Evolutionary conservation across 139 green algal species (phyloP).

Genomic region (Nannochloris sp.): DNA sequence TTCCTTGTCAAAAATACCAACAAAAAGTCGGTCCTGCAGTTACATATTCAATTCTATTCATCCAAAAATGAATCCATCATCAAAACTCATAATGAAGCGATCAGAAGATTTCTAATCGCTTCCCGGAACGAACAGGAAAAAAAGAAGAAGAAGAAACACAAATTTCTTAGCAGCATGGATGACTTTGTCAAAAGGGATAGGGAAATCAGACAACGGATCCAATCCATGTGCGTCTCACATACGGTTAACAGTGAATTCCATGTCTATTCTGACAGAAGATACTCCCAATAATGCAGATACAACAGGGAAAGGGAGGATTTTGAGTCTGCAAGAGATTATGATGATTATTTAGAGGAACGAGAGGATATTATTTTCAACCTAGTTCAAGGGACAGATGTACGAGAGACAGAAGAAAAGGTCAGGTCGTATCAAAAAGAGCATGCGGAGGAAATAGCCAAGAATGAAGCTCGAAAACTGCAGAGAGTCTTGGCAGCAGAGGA

Average conservation of each 20-base stretch:
- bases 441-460: constrained; percentile 21
- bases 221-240: constrained; percentile 28
- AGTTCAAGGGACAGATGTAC: constrained; percentile 23
- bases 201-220: constrained; percentile 29
- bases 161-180: not conserved
- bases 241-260: not conserved
- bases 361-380: constrained; percentile 63
- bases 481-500: not conserved
- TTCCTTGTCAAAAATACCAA: too few relatives aligned
- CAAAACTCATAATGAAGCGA: too few relatives aligned
- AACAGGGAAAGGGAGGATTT: constrained; percentile 62
- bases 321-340: constrained; percentile 30
- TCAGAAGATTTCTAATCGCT: too few relatives aligned
- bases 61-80: too few relatives aligned
- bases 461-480: constrained; percentile 27
- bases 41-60: too few relatives aligned
- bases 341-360: constrained; percentile 63
- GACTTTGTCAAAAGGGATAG: constrained; percentile 24
- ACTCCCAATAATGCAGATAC: constrained; percentile 32
- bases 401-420: constrained; percentile 21
- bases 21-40: too few relatives aligned
- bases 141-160: not conserved
- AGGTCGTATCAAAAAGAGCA: constrained; percentile 26
- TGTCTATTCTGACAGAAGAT: too few relatives aligned
- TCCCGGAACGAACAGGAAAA: too few relatives aligned